Evolutionary conservation across 2,329 filamentous ascomycete species (phyloP), one percentile per base, ranked within the genome.

Genomic region (Trichophaea hybrida): DNA sequence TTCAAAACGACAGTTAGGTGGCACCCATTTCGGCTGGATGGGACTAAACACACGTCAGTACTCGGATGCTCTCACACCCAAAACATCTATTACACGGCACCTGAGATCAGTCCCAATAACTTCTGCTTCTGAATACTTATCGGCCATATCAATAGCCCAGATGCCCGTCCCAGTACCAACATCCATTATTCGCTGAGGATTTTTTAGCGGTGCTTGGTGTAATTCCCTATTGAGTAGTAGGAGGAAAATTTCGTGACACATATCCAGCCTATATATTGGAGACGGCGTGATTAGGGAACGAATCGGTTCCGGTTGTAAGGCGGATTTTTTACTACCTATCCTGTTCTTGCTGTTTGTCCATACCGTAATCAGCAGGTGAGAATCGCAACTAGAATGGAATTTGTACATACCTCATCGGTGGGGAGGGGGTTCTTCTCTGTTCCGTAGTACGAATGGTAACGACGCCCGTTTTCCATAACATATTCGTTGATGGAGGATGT

Each of bases 221-320:
- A 59, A 35, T 37, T 55, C 32, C 1, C 58, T 53, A 17, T 34
- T 2, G 6, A 57, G 52, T 10, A 56, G 6, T n/a, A 49, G 10
- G 17, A 40, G 35, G 69, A 77, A 75, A 66, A 81, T 74, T n/a
- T 53, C 31, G 65, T 79, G 75, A 69, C 81, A 77, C 31, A 53
- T 33, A 32, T 53, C 50, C 7, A 53, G 24, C 6, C 50, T 33
- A 24, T 31, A 12, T 44, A 44, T 44, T 15, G 12, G 15, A 2
- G 40, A 12, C 40, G 15, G 40, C 40, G 40, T n/a, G n/a, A 3
- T 44, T 44, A 15, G 40, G 40, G 12, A 12, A 44, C 40, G 15
- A 44, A 15, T 15, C 40, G 40, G 40, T 12, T 44, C 12, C 12
- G 40, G 15, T 15, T 12, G 2, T 44, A 15, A 44, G 40, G 40